A percentile compares a stretch with the other conserved stretches of the same genome.
phyloP scores from a whole-genome alignment of 805 yeast genomes.

The Wickerhamomyces hampshirensis region DNA sequence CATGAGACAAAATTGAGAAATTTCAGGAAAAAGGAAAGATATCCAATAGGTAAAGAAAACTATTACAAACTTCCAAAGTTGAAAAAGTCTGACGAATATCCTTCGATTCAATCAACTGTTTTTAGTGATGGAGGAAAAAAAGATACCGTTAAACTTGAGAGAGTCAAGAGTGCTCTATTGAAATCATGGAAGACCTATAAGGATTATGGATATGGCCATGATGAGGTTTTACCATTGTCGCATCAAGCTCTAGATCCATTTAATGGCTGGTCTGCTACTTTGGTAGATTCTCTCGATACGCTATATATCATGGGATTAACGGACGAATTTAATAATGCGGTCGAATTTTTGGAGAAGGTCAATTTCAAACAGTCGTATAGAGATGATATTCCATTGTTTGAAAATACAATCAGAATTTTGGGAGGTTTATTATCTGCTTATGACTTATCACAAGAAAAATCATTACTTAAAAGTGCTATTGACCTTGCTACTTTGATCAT shows the following conservation, averaged over 20 bases:
- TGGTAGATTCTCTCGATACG: constrained; percentile 50
- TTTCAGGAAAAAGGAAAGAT: constrained; percentile 16
- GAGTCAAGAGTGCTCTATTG: constrained; percentile 33
- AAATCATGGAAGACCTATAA: constrained; percentile 42
- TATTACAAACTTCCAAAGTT: constrained; percentile 18
- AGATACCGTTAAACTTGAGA: constrained; percentile 22
- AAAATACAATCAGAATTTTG: constrained; percentile 45
- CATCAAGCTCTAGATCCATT: constrained; percentile 33
- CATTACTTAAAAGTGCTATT: constrained; percentile 35
- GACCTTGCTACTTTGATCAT: constrained; percentile 45
- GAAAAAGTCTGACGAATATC: constrained; percentile 15
- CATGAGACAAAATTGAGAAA: constrained; percentile 15
- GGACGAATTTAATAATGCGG: constrained; percentile 34
- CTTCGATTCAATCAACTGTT: constrained; percentile 25
- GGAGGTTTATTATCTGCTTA: constrained; percentile 52
- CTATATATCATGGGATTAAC: constrained; percentile 40
- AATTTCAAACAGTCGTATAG: constrained; percentile 37
- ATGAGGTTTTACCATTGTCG: constrained; percentile 39
- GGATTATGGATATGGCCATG: constrained; percentile 39
- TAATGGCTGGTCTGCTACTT: constrained; percentile 46
- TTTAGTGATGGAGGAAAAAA: constrained; percentile 28
- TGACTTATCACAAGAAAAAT: constrained; percentile 37
- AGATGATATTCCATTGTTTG: constrained; percentile 42
- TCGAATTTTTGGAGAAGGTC: constrained; percentile 30
- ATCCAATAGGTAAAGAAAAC: constrained; percentile 23